Percentiles rank a stretch among this genome's conserved stretches.
Evolutionary conservation across 2,329 filamentous ascomycete genomes (phyloP).

Genomic region (Aphanoascus verrucosus): DNA sequence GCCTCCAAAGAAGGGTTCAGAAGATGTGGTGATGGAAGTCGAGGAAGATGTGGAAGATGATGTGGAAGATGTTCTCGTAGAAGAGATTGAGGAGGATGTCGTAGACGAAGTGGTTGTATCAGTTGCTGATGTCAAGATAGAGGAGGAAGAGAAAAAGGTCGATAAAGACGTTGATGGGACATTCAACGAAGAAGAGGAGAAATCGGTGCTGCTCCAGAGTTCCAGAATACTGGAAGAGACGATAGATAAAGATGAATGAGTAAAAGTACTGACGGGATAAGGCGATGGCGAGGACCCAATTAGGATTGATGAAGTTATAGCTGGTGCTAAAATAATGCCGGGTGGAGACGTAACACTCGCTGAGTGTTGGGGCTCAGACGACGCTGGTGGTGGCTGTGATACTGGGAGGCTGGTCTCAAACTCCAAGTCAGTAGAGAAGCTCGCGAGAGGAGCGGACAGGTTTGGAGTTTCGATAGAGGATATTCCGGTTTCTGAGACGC

Average conservation of each 20-base stretch:
- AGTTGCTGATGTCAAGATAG: slow-evolving; percentile 10
- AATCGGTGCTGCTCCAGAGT: neutral
- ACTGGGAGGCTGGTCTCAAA: neutral
- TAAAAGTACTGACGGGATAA: neutral
- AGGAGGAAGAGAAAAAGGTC: slow-evolving; percentile 7
- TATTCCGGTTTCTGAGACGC: neutral
- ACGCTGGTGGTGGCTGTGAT: neutral
- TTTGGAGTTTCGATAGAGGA: neutral
- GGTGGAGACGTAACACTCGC: neutral
- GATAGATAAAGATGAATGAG: neutral
- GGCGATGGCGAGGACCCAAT: neutral
- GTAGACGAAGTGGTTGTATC: slow-evolving; percentile 7
- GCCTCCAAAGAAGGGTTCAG: slow-evolving; percentile 8
- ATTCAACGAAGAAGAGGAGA: neutral
- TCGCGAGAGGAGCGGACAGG: neutral
- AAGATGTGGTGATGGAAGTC: slow-evolving; percentile 9
- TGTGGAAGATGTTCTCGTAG: slow-evolving; percentile 8
- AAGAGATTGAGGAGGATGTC: slow-evolving; percentile 1
- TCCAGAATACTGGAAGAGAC: neutral
- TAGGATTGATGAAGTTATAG: neutral
- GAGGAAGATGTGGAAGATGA: slow-evolving; percentile 13
- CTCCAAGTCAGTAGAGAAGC: neutral
- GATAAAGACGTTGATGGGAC: neutral
- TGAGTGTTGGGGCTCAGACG: neutral
- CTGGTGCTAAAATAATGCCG: neutral